Evolutionary conservation across 768 basidiomycete species (phyloP), one percentile per base, ranked within the genome.

Genomic region (Termitomyces eurrhizus): DNA sequence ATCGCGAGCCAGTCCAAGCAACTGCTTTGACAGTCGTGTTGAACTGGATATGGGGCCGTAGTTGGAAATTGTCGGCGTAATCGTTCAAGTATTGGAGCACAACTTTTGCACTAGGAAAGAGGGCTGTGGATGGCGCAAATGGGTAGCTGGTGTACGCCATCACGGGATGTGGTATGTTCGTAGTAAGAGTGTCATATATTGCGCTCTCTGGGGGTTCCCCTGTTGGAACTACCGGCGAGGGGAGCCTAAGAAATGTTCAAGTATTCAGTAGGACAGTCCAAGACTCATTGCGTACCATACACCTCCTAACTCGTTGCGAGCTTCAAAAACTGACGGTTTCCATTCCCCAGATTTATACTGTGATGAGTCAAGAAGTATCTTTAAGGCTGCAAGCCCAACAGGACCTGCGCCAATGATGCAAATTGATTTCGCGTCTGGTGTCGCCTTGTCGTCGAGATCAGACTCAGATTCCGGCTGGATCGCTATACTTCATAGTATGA

Each of bases 331-430:
- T 4, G 77, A 73, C 2, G 84, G 72, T n/a, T 71, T 72, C 92
- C 93, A 94, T n/a, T 74, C 63, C 0, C 85, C 83, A 24, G 73
- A 66, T 69, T 81, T 80, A 71, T 77, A 82, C 62, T 89, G 80
- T 0, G 75, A 75, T 2, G 83, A 78, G 49, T 92, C 85, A 9
- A 81, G 72, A 60, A 92, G 72, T 41, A 83, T 74, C 68, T 89
- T 89, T 29, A 93, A 78, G 6, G 83, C 79, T 26, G 84, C 88
- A 0, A 94, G 78, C 7, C 93, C 92, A 18, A 80, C 79, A n/a
- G 90, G 79, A 13, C 92, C 92, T 18, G 82, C 89, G 4, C 92
- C 92, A 45, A 93, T 82, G 51, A 93, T 77, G 59, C 87, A 85
- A 58, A 92, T 88, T 14, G 65, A 64, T 55, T 55, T 55, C 12